phyloP scores from a whole-genome alignment of 1,139 yeast genomes.

The Taphrina populina region DNA sequence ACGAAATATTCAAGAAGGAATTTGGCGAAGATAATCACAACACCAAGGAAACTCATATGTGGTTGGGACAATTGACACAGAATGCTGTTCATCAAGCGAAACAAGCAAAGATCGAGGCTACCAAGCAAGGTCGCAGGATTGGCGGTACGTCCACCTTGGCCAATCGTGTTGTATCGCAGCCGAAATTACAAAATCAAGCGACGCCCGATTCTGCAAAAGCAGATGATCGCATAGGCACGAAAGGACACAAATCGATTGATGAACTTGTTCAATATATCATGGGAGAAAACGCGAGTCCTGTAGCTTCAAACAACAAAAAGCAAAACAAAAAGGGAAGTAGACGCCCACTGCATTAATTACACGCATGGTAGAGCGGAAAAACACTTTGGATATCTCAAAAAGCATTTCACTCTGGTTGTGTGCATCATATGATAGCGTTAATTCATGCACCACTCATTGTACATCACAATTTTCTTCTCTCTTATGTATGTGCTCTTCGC shows the following conservation, averaged over 20 bases:
- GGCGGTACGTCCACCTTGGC: constrained; percentile 16
- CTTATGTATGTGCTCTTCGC: no score
- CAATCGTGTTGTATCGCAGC: constrained; percentile 5
- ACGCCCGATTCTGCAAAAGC: not conserved
- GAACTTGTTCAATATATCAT: constrained; percentile 46
- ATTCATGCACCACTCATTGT: no score
- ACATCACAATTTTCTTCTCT: no score
- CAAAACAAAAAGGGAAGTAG: constrained; percentile 2
- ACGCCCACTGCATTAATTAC: constrained; percentile 10
- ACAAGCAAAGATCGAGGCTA: constrained; percentile 23
- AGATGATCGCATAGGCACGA: constrained; percentile 33
- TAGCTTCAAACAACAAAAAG: not conserved
- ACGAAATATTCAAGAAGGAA: constrained; percentile 55
- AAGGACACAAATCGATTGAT: constrained; percentile 39
- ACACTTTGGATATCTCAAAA: no score
- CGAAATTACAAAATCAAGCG: constrained; percentile 4
- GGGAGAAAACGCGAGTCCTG: constrained; percentile 38
- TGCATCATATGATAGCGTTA: no score
- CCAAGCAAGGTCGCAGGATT: constrained; percentile 15
- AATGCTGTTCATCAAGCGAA: constrained; percentile 46
- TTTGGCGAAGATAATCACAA: constrained; percentile 64
- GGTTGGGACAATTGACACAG: constrained; percentile 54
- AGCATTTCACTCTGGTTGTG: no score
- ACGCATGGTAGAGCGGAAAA: no score
- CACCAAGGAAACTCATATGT: constrained; percentile 63